Conservation (phyloP, 169 alveolate genomes). For the Plasmodium ovale region DNA sequence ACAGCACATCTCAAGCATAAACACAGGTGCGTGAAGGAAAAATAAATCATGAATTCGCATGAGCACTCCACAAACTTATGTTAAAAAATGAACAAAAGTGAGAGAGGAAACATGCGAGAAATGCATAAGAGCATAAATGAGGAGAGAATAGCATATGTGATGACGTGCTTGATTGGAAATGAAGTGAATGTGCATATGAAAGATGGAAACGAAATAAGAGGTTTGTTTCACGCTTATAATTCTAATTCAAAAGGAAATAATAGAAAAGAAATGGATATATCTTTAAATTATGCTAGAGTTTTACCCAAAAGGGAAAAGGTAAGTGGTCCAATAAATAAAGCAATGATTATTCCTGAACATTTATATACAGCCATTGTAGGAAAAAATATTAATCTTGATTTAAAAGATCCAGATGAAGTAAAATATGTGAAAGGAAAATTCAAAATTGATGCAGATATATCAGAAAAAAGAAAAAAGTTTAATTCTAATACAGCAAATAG, state of each 20-base stretch:
- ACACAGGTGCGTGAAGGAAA: too few species aligned
- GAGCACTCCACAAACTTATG: background rate
- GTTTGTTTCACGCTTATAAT: conserved; percentile 67
- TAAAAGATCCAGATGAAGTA: conserved; percentile 70
- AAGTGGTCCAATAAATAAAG: conserved; percentile 69
- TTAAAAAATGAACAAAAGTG: conserved; percentile 47
- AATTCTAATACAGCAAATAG: conserved; percentile 46
- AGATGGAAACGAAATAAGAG: conserved; percentile 68
- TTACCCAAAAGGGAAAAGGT: conserved; percentile 37
- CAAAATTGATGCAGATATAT: conserved; percentile 66
- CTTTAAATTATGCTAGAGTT: conserved; percentile 49
- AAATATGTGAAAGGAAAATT: conserved; percentile 25
- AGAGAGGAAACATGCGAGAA: conserved; percentile 4
- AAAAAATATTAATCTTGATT: conserved; percentile 36
- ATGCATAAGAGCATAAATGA: conserved; percentile 28
- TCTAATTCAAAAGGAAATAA: background rate
- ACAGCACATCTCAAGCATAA: too few species aligned
- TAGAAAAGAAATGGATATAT: conserved; percentile 39
- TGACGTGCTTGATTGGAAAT: conserved; percentile 53
- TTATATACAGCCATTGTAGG: conserved; percentile 45
- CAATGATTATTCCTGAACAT: conserved; percentile 67
- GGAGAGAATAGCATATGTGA: conserved; percentile 46
- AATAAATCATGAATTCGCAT: conserved; percentile 2
- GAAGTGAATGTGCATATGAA: conserved; percentile 71
- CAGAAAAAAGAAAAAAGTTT: conserved; percentile 43